A percentile compares a stretch with the other conserved stretches of the same genome.
Evolutionary conservation across 495 filamentous ascomycete species (phyloP).

Genomic region (Lophiostoma macrostomum): DNA sequence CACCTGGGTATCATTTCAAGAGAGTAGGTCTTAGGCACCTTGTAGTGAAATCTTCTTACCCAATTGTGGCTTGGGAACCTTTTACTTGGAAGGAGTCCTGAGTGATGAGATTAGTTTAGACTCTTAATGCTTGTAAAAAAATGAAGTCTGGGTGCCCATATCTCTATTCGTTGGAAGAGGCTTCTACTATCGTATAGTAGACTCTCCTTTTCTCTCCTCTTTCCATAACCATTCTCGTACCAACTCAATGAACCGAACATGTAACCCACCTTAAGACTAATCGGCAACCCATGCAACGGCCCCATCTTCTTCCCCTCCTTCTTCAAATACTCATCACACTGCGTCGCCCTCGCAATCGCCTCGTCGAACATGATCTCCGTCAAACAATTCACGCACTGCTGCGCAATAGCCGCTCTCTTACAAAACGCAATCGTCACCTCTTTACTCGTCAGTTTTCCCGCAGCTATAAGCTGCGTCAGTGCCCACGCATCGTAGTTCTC

Average conservation of each 20-base stretch:
- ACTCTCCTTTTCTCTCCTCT: no score
- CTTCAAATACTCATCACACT: constrained; percentile 55
- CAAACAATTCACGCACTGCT: constrained; percentile 50
- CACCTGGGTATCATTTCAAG: no score
- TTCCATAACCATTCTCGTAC: no score
- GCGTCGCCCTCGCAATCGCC: constrained; percentile 56
- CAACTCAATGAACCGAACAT: no score
- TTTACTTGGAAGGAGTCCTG: constrained; percentile 65
- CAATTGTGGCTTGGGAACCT: constrained; percentile 57
- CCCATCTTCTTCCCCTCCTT: constrained; percentile 52
- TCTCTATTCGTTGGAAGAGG: no score
- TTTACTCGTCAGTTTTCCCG: constrained; percentile 6
- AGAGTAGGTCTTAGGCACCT: no score
- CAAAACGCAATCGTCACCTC: constrained; percentile 32
- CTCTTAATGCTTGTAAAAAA: constrained; percentile 48
- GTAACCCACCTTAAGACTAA: constrained; percentile 38
- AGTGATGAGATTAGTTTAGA: no score
- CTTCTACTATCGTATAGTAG: no score
- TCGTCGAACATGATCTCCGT: constrained; percentile 64
- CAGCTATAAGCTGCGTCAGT: constrained; percentile 15
- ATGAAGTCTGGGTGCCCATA: no score
- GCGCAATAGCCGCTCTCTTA: constrained; percentile 33
- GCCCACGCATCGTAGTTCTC: constrained; percentile 23
- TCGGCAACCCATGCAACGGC: constrained; percentile 65
- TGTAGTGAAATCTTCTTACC: no score